Conservation (phyloP, 73 alveolate genomes). For the Paramecium octaurelia region DNA sequence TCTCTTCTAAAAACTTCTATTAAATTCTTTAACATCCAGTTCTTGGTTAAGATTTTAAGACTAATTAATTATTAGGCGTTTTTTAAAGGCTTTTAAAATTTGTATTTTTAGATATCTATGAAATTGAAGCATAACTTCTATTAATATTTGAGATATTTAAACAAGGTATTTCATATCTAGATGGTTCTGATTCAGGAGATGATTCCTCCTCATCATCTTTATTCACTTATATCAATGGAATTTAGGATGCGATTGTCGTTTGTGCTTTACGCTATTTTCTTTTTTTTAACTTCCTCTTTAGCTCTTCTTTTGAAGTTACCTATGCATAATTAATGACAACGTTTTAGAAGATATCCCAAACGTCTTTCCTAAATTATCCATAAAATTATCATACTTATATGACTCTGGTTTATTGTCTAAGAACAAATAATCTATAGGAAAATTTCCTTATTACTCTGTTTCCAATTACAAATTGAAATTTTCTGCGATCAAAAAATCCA, state of each 20-base stretch:
- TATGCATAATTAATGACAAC: not conserved
- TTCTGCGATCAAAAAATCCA: not conserved
- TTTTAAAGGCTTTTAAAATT: not conserved
- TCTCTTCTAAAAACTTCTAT: not conserved
- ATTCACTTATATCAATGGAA: not conserved
- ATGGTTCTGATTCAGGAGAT: slow-evolving; percentile 34
- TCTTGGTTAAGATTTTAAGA: not conserved
- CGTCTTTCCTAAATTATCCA: not conserved
- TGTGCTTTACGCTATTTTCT: not conserved
- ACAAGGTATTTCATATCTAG: not conserved
- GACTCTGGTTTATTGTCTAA: not conserved
- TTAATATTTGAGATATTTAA: not conserved
- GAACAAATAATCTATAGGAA: slow-evolving; percentile 24
- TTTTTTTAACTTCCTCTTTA: not conserved
- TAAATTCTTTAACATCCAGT: not conserved
- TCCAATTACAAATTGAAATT: not conserved
- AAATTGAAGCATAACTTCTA: not conserved
- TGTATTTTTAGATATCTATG: not conserved
- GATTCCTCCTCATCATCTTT: not conserved
- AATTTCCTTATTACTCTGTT: not conserved
- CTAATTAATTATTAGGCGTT: not conserved
- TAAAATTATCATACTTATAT: not conserved
- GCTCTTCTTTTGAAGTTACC: not conserved
- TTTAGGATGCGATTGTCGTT: not conserved
- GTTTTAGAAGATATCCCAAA: not conserved